A percentile compares a stretch with the other conserved stretches of the same genome.
These are phyloP conservation scores for Ciborinia camelliae DNA, from an alignment of 2,329 filamentous ascomycete genomes.

Conservation along the genomic window DNA sequence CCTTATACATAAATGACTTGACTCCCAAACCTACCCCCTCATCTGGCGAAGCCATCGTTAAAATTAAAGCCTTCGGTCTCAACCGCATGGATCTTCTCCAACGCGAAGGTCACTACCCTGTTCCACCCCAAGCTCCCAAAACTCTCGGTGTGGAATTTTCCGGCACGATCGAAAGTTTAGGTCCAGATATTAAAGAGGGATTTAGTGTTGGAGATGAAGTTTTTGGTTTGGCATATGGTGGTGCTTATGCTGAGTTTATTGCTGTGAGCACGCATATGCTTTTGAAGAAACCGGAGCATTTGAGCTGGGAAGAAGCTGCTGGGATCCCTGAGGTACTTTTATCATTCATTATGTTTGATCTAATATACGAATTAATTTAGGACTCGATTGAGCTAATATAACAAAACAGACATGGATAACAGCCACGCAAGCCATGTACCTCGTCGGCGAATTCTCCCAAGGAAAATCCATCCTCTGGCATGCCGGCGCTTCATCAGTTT, in stretches of 20 bases:
- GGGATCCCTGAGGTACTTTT: conserved; percentile 79
- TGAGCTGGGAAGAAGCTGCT: conserved; percentile 73
- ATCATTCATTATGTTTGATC: too few species aligned
- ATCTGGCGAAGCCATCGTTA: conserved; percentile 72
- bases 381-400: not conserved
- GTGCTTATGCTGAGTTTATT: conserved; percentile 85
- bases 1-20: conserved; percentile 52
- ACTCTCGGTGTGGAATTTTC: conserved; percentile 78
- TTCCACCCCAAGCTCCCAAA: conserved; percentile 65
- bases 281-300: conserved; percentile 69
- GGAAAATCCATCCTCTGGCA: conserved; percentile 85
- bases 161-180: conserved; percentile 60
- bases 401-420: conserved; percentile 70
- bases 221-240: conserved; percentile 87
- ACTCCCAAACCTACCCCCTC: conserved; percentile 50
- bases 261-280: conserved; percentile 75
- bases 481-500: conserved; percentile 85
- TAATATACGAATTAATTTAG: too few species aligned
- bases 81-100: conserved; percentile 84
- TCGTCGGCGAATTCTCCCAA: conserved; percentile 68
- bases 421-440: conserved; percentile 81
- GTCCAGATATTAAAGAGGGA: conserved; percentile 44
- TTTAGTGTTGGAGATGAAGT: conserved; percentile 78
- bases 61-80: conserved; percentile 77
- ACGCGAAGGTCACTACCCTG: conserved; percentile 67